Evolutionary conservation across 1,284 basidiomycete genomes (phyloP).

Genomic region (Heterobasidion parviporum): DNA sequence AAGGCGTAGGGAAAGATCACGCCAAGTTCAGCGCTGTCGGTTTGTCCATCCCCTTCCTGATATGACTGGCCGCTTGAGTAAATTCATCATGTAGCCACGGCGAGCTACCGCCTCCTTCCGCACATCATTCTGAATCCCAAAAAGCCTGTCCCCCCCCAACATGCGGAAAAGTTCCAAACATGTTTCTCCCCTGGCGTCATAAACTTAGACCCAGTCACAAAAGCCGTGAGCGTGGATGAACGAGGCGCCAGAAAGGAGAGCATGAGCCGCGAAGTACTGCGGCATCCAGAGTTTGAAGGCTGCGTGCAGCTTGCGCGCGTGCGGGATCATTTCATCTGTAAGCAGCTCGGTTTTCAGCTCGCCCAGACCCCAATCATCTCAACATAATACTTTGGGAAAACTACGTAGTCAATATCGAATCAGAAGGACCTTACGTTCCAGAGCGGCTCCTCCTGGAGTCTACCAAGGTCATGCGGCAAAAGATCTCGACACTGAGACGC

Average conservation of each 20-base stretch:
- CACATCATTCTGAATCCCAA: constrained; percentile 69
- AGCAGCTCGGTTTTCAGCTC: constrained; percentile 18
- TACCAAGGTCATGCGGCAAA: constrained; percentile 76
- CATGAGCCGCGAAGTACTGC: constrained; percentile 87
- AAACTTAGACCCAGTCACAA: constrained; percentile 51
- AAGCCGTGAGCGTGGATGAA: constrained; percentile 53
- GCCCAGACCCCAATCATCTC: not conserved
- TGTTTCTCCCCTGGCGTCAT: constrained; percentile 94
- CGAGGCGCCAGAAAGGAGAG: constrained; percentile 77
- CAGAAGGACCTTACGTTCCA: constrained; percentile 82
- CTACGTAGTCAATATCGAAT: constrained; percentile 77
- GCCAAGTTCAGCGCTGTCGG: constrained; percentile 98
- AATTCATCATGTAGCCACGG: constrained; percentile 56
- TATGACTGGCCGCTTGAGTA: not conserved
- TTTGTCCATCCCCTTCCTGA: constrained; percentile 28
- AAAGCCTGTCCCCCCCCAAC: constrained; percentile 58
- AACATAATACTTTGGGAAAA: not conserved
- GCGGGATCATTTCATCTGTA: constrained; percentile 92
- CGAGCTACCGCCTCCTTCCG: constrained; percentile 90
- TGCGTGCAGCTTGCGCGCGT: constrained; percentile 81
- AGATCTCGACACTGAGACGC: constrained; percentile 55
- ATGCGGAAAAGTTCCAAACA: constrained; percentile 70
- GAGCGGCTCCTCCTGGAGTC: constrained; percentile 82
- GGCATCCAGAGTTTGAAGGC: constrained; percentile 87
- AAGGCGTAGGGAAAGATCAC: constrained; percentile 94